Evolutionary conservation across 495 filamentous ascomycete genomes (phyloP), one percentile per base, ranked within the genome.

Genomic region (Amphirosellinia nigrospora): DNA sequence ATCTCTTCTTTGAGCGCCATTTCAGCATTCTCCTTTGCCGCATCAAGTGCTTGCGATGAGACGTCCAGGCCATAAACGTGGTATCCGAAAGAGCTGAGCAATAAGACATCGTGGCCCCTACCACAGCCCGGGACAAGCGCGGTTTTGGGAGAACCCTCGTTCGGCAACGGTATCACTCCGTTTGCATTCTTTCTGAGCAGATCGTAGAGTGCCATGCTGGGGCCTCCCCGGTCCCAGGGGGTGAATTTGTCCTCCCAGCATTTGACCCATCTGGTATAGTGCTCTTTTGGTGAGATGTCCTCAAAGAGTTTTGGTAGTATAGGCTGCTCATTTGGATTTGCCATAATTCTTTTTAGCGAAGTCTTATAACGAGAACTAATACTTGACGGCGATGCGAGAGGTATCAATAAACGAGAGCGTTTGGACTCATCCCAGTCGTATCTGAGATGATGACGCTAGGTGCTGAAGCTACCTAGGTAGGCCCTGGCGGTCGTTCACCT

Each of bases 71-170:
- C 93, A 70, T 87, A 90, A 0, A 87, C 88, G 77, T 94, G 89
- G 77, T 90, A 94, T 0, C 92, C 92, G 69, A 88, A 86, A 52
- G 87, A 85, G 41, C 87, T 85, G n/a, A 94, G 83, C 46, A 94
- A 81, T 38, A 93, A 80, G 7, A 92, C 89, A 79, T 94, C 92
- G 74, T 93, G 88, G 3, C 92, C 93, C 48, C 88, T 83, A 2
- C 93, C 93, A 76, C 93, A 96, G 7, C 93, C 93, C 0, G 89
- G 88, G 9, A 93, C 87, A 11, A 92, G 75, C 6, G 88, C 89
- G 55, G 78, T 86, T 41, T 84, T 85, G 30, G 80, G 71, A 36
- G 80, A 79, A 34, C 75, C 34, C 7, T 58, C 76, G 32, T 78
- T 70, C 4, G 83, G 78, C 3, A 78, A 72, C 56, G 83, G 86